These are phyloP conservation scores for Arachis stenosperma DNA, from an alignment of 306 rosid species.

Conservation along the genomic window DNA sequence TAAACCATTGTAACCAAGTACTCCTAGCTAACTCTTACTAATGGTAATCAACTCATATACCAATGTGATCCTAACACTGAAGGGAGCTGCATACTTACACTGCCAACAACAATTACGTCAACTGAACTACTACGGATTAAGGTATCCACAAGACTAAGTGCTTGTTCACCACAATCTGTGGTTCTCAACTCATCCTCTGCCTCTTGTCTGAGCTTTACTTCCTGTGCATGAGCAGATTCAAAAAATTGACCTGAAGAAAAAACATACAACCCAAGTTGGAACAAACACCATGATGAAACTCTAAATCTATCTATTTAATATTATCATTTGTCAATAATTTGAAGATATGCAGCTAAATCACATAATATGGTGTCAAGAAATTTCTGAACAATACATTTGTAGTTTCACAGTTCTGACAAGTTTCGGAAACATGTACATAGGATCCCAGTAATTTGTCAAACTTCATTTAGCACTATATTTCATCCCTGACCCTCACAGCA, in stretches of 20 bases:
- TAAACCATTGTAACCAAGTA: no score
- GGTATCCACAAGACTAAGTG: conserved; percentile 32
- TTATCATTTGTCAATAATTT: conserved; percentile 19
- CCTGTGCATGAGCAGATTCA: conserved; percentile 55
- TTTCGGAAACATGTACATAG: conserved; percentile 2
- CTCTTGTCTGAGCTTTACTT: conserved; percentile 61
- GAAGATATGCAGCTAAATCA: conserved; percentile 1
- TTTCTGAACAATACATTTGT: conserved; percentile 10
- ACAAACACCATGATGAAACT: conserved; percentile 27
- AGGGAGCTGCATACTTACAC: no score
- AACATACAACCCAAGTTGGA: background rate
- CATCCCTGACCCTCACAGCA: conserved; percentile 10
- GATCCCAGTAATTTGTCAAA: conserved; percentile 17
- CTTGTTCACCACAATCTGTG: conserved; percentile 56
- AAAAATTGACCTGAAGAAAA: conserved; percentile 56
- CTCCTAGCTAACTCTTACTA: no score
- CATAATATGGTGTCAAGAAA: background rate
- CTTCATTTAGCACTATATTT: conserved; percentile 19
- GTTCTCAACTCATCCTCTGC: conserved; percentile 59
- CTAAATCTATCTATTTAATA: conserved; percentile 6
- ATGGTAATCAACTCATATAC: no score
- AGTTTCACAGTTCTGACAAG: background rate
- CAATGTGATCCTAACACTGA: no score
- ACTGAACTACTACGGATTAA: no score
- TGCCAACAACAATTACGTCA: no score